A percentile compares a stretch with the other conserved stretches of the same genome.
phyloP scores from a whole-genome alignment of 225 moss, liverwort and hornwort genomes.

The Antitrichia curtipendula region DNA sequence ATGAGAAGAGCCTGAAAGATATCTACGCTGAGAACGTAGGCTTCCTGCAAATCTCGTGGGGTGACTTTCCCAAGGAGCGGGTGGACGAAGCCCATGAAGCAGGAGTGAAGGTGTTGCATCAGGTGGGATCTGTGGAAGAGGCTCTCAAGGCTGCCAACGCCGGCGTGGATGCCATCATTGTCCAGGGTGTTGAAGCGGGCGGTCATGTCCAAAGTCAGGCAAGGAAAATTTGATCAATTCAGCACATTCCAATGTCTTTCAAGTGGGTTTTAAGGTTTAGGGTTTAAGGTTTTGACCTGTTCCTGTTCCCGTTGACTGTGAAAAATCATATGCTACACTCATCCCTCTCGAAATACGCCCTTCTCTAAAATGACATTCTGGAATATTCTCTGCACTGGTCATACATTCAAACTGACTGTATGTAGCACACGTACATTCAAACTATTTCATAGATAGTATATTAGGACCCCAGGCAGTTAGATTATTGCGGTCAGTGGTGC shows the following conservation, averaged over 20 bases:
- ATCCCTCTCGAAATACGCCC: no score
- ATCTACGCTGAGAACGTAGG: constrained; percentile 53
- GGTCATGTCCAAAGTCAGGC: constrained; percentile 67
- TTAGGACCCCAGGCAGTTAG: background rate
- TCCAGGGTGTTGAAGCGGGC: constrained; percentile 81
- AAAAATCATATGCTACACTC: background rate
- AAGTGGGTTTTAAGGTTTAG: background rate
- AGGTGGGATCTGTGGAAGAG: constrained; percentile 71
- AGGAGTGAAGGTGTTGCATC: constrained; percentile 78
- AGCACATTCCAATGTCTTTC: background rate
- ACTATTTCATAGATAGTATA: background rate
- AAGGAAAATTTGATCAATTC: background rate
- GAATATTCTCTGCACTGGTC: background rate
- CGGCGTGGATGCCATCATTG: constrained; percentile 82
- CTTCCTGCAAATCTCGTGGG: constrained; percentile 69
- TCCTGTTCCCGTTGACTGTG: background rate
- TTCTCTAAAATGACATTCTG: background rate
- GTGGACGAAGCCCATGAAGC: constrained; percentile 47
- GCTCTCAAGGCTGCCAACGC: constrained; percentile 59
- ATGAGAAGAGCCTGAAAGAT: constrained; percentile 41
- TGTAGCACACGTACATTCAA: background rate
- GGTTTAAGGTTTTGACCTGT: background rate
- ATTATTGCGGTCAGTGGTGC: background rate
- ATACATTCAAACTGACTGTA: background rate
- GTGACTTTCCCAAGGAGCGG: constrained; percentile 45